Percentiles rank a stretch among this genome's conserved stretches.
Conservation (phyloP, 2,329 filamentous ascomycete genomes). For the Pestalotiopsis sp. region DNA sequence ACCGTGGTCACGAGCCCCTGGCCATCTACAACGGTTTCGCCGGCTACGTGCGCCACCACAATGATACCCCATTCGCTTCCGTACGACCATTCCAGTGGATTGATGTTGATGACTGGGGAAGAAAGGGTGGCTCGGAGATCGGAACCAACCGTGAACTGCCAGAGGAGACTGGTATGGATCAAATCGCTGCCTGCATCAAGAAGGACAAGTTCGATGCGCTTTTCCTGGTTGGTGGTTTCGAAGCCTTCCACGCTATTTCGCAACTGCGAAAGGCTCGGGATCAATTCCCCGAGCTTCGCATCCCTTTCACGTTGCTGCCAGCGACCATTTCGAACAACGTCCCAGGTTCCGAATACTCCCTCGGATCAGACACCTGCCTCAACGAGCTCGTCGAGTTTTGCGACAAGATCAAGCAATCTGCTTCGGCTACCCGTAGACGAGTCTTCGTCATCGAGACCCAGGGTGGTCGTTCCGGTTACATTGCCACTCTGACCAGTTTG, state of each 20-base stretch:
- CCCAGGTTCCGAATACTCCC: slow-evolving; percentile 93
- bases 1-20: slow-evolving; percentile 87
- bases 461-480: slow-evolving; percentile 89
- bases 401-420: slow-evolving; percentile 96
- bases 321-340: slow-evolving; percentile 99
- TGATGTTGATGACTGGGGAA: slow-evolving; percentile 93
- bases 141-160: slow-evolving; percentile 95
- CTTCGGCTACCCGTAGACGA: slow-evolving; percentile 86
- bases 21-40: slow-evolving; percentile 97
- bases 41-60: slow-evolving; percentile 87
- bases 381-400: slow-evolving; percentile 95
- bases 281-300: slow-evolving; percentile 81
- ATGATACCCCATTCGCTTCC: slow-evolving; percentile 75
- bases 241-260: slow-evolving; percentile 90
- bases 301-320: slow-evolving; percentile 86
- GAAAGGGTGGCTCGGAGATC: slow-evolving; percentile 95
- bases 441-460: slow-evolving; percentile 99
- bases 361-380: slow-evolving; percentile 93
- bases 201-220: slow-evolving; percentile 87
- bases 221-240: slow-evolving; percentile 92
- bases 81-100: slow-evolving; percentile 89
- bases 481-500: slow-evolving; percentile 86
- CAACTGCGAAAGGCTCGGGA: slow-evolving; percentile 80
- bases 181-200: slow-evolving; percentile 79
- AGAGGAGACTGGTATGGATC: slow-evolving; percentile 78